phyloP scores from a whole-genome alignment of 1,139 yeast species.

The Yamadazyma blattariae region DNA sequence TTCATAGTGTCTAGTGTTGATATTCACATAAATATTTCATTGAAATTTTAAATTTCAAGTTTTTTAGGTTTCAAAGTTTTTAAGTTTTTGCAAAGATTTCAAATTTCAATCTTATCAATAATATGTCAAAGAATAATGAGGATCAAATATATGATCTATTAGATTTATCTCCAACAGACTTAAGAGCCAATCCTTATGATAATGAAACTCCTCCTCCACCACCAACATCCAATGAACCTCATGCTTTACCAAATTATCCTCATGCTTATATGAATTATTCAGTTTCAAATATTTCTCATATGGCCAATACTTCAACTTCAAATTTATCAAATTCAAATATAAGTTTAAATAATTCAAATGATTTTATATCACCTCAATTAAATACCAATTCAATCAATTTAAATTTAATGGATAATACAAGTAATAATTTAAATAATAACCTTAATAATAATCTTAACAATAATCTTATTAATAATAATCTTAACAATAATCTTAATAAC shows the following conservation, averaged over 20 bases:
- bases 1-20: no score
- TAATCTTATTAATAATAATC: no score
- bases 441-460: background rate
- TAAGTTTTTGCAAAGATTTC: no score
- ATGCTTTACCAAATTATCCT: constrained; percentile 9
- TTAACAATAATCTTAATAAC: no score
- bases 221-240: constrained; percentile 14
- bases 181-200: constrained; percentile 7
- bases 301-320: background rate
- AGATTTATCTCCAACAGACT: constrained; percentile 17
- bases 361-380: background rate
- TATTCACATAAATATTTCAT: no score
- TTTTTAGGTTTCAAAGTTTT: no score
- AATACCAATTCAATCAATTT: background rate
- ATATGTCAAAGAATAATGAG: constrained; percentile 16
- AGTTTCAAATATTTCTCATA: background rate
- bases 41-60: no score
- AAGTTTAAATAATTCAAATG: background rate
- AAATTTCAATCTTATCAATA: no score
- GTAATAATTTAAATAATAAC: background rate
- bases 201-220: constrained; percentile 16
- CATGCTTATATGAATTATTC: background rate
- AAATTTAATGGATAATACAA: constrained; percentile 1
- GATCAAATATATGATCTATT: constrained; percentile 26
- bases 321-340: background rate